phyloP scores from a whole-genome alignment of 306 rosid species.

The Ormosia semicastrata region DNA sequence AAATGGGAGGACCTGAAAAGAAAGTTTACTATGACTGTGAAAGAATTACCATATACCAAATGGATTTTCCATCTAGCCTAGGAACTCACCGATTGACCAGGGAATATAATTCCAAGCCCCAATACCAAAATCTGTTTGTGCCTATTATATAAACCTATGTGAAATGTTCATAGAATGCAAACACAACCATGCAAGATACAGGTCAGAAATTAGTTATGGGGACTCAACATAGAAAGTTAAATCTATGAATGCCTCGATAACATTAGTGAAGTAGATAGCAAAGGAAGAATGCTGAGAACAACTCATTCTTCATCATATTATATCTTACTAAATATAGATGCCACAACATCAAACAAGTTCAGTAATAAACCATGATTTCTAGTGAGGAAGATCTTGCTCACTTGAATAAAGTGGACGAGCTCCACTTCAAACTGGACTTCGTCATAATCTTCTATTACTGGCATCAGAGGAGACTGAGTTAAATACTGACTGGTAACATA shows the following conservation, averaged over 20 bases:
- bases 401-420: conserved; percentile 92
- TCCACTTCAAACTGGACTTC: conserved; percentile 93
- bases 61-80: neutral
- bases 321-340: neutral
- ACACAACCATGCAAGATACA: neutral
- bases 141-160: neutral
- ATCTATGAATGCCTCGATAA: conserved; percentile 4
- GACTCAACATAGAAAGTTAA: neutral
- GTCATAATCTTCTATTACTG: conserved; percentile 61
- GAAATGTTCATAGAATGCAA: neutral
- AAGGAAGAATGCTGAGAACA: conserved; percentile 9
- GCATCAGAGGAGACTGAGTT: conserved; percentile 70
- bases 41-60: neutral
- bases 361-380: conserved; percentile 18
- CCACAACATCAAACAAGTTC: conserved; percentile 17
- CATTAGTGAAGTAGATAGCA: neutral
- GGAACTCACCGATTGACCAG: neutral
- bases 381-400: conserved; percentile 37
- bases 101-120: neutral
- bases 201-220: neutral
- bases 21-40: neutral
- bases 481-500: conserved; percentile 71
- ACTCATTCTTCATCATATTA: neutral
- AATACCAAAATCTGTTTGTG: neutral
- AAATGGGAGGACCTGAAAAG: neutral